phyloP scores from a whole-genome alignment of 2,329 filamentous ascomycete species.

The Aspergillus puulaauensis region DNA sequence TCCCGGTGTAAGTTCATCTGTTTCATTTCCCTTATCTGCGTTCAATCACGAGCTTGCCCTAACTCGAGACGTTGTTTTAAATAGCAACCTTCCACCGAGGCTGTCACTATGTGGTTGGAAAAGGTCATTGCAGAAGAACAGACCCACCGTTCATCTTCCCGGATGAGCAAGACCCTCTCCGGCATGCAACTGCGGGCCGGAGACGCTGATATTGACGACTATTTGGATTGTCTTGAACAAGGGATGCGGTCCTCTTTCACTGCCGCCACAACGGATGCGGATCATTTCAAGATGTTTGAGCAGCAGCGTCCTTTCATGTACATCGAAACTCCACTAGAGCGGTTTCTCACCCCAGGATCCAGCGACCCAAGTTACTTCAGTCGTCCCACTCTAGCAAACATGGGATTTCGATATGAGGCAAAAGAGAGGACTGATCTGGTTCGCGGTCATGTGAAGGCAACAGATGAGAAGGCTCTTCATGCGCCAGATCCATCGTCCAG shows the following conservation, averaged over 20 bases:
- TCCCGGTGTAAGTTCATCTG: not conserved
- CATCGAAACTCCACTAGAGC: conserved; percentile 23
- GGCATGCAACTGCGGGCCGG: not conserved
- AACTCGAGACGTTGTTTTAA: not conserved
- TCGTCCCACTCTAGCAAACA: conserved; percentile 14
- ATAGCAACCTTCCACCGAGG: not conserved
- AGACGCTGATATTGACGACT: conserved; percentile 8
- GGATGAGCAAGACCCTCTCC: not conserved
- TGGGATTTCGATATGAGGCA: conserved; percentile 16
- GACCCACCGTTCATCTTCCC: conserved; percentile 15
- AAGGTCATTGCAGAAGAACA: conserved; percentile 21
- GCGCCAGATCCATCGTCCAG: not conserved
- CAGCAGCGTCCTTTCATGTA: conserved; percentile 3
- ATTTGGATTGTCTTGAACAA: conserved; percentile 7
- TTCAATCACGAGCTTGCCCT: not conserved
- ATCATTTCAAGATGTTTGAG: conserved; percentile 14
- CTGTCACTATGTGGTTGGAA: conserved; percentile 14
- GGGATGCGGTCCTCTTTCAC: not conserved
- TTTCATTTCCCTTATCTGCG: not conserved
- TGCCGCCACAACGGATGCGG: not conserved
- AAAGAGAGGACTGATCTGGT: conserved; percentile 16
- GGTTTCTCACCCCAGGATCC: conserved; percentile 23
- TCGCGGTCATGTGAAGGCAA: conserved; percentile 10
- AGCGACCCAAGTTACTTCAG: conserved; percentile 20
- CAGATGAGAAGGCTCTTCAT: not conserved